Evolutionary conservation across 2,329 filamentous ascomycete species (phyloP), one percentile per base, ranked within the genome.

Genomic region (Colletotrichum limetticola): DNA sequence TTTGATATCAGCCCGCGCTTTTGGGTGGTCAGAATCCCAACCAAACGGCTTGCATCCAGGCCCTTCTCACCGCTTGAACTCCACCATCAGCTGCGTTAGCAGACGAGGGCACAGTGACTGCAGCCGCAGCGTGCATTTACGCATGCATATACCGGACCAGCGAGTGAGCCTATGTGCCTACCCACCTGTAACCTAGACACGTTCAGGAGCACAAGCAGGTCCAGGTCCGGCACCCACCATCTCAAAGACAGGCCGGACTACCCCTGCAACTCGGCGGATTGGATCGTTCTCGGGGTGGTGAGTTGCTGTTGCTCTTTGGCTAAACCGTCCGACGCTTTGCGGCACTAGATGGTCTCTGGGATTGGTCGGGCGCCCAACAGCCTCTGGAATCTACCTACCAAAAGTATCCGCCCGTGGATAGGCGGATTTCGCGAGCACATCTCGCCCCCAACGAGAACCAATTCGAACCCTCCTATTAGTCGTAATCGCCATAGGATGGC

Each of bases 11-110:
- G 55, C 55, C 24, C 37, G 66, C 53, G 28, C 32, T 52, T 65
- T 35, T 57, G 35, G 69, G 52, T 68, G 62, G 72, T 67, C 63
- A 65, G 60, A 58, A 70, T n/a, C 62, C 57, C 66, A 66, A 59
- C 73, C 70, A 74, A 74, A 74, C 73, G 73, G 73, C 65, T 74
- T 37, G 53, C 66, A 70, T 61, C 70, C 73, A 66, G 65, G 32
- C 60, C 61, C 60, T 53, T 64, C 62, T 73, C 73, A 74, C 73
- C 73, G 73, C 73, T 68, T 61, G 55, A 56, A 22, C 66, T 60
- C 57, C n/a, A 66, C 28, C 58, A 65, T 35, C 37, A 65, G 60
- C 67, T 73, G 67, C 56, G 61, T 71, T 62, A 74, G 61, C 69
- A 58, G 58, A 56, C 28, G 49, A 66, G 64, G 68, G 57, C 68